These are phyloP conservation scores for Thecaphora thlaspeos DNA, from an alignment of 1,284 basidiomycete species.

Conservation along the genomic window DNA sequence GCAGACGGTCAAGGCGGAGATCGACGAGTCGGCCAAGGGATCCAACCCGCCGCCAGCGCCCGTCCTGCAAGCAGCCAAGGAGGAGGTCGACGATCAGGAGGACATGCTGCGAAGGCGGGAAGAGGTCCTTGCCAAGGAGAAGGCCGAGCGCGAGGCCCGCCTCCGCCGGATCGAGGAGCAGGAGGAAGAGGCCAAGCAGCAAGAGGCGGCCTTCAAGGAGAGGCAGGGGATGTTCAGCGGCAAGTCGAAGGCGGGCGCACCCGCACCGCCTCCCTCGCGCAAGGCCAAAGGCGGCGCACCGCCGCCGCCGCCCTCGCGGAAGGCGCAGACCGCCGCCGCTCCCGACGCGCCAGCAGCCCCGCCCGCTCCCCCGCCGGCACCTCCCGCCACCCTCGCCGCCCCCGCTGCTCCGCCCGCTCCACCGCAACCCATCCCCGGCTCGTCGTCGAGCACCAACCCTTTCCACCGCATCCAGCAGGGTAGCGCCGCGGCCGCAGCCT, in stretches of 20 bases:
- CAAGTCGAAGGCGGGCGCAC: conserved; percentile 18
- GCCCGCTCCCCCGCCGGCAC: conserved; percentile 24
- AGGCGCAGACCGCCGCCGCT: conserved; percentile 23
- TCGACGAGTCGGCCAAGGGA: conserved; percentile 33
- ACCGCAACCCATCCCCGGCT: conserved; percentile 19
- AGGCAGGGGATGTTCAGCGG: conserved; percentile 40
- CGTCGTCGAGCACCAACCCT: conserved; percentile 42
- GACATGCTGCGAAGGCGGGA: conserved; percentile 49
- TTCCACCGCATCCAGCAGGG: conserved; percentile 50
- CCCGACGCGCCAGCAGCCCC: conserved; percentile 29
- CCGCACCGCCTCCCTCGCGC: conserved; percentile 30
- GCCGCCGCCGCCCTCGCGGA: conserved; percentile 38
- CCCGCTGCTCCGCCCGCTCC: conserved; percentile 13
- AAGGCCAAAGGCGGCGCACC: conserved; percentile 20
- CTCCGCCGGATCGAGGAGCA: conserved; percentile 49
- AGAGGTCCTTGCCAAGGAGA: conserved; percentile 51
- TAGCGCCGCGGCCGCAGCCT: conserved; percentile 12
- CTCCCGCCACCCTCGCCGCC: conserved; percentile 9
- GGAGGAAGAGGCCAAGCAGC: conserved; percentile 43
- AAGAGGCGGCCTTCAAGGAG: conserved; percentile 51
- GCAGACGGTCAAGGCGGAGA: conserved; percentile 40
- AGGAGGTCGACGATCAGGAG: conserved; percentile 42
- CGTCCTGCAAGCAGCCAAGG: conserved; percentile 44
- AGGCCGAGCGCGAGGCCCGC: conserved; percentile 44
- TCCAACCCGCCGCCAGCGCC: conserved; percentile 32